These are phyloP conservation scores for Candida silvatica DNA, from an alignment of 805 yeast genomes.

Conservation along the genomic window DNA sequence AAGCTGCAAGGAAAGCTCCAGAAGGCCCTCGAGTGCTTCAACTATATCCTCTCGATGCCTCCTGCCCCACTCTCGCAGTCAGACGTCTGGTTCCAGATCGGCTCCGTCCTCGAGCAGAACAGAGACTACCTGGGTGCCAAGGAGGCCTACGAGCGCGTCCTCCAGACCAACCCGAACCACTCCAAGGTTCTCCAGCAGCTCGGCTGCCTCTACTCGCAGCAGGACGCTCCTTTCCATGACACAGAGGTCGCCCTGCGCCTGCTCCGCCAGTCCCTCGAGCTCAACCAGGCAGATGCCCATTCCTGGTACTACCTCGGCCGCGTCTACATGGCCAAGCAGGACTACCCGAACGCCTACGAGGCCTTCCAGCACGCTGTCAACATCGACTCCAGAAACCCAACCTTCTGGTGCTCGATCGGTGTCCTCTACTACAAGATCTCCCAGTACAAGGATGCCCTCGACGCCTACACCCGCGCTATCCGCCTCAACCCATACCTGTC, in stretches of 20 bases:
- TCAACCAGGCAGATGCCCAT: constrained; percentile 87
- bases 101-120: constrained; percentile 90
- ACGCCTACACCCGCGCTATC: constrained; percentile 95
- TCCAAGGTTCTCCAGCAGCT: constrained; percentile 94
- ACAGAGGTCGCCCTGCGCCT: constrained; percentile 77
- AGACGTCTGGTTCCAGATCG: constrained; percentile 98
- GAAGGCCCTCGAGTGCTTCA: constrained; percentile 89
- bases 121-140: constrained; percentile 86
- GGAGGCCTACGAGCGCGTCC: constrained; percentile 91
- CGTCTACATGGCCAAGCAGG: constrained; percentile 93
- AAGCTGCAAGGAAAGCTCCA: constrained; percentile 86
- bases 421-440: constrained; percentile 93
- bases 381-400: constrained; percentile 92
- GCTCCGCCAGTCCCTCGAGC: constrained; percentile 79
- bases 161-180: constrained; percentile 84
- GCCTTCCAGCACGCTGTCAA: constrained; percentile 98
- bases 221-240: constrained; percentile 62
- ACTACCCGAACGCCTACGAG: constrained; percentile 93
- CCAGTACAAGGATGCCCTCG: constrained; percentile 93
- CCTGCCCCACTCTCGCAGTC: constrained; percentile 95
- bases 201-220: constrained; percentile 87
- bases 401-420: constrained; percentile 96
- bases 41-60: constrained; percentile 82
- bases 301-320: constrained; percentile 97
- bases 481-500: constrained; percentile 91